Conservation (phyloP, 495 filamentous ascomycete genomes). For the Tuber brumale region DNA sequence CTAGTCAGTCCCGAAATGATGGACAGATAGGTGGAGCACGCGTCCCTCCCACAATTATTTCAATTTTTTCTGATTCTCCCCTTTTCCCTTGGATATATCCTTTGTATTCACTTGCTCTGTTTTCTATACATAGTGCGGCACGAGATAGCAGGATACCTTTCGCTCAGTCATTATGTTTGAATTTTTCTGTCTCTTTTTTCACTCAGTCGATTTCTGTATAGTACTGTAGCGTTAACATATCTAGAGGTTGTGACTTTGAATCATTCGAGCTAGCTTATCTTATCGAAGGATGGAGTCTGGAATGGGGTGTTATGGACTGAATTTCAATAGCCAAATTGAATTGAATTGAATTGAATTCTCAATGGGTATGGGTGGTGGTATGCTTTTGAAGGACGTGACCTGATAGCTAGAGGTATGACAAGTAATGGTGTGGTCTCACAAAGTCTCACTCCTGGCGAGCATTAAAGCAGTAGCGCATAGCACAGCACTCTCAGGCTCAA, state of each 20-base stretch:
- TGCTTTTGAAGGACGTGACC: constrained; percentile 19
- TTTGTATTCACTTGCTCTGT: not conserved
- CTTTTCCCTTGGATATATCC: not conserved
- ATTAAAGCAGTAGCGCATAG: too few species aligned
- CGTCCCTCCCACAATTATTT: not conserved
- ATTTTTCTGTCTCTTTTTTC: not conserved
- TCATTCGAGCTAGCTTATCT: not conserved
- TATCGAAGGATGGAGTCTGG: not conserved
- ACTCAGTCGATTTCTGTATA: not conserved
- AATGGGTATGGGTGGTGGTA: constrained; percentile 18
- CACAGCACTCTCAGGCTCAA: too few species aligned
- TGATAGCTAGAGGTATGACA: too few species aligned
- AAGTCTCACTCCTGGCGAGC: too few species aligned
- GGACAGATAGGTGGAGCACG: not conserved
- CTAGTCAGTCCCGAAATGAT: not conserved
- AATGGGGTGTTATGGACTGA: not conserved
- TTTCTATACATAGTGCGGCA: not conserved
- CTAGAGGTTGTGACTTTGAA: not conserved
- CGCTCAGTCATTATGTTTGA: not conserved
- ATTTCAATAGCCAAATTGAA: not conserved
- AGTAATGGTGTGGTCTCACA: too few species aligned
- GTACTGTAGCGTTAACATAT: not conserved
- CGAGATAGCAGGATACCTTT: not conserved
- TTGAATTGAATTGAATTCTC: too few species aligned
- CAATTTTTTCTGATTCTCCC: not conserved